Base-by-base conservation (phyloP, 2,329 filamentous ascomycete species). In the Alternaria postmessia region DNA sequence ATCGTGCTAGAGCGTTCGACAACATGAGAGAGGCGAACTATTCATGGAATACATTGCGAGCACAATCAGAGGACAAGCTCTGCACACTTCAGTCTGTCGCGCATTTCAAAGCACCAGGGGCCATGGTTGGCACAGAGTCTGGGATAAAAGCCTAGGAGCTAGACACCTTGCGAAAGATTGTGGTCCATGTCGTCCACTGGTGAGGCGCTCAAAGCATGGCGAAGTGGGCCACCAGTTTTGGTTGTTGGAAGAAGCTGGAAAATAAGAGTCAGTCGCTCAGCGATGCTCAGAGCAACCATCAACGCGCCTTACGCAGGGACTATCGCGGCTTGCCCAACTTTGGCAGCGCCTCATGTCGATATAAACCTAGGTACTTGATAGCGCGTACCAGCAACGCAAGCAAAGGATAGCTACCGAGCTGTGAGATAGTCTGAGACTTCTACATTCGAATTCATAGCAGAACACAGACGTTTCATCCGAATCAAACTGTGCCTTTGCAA, bases 361-460 rank as follows among this genome's bases (percentile, higher is more conserved):
- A 87, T 85, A 81, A 86, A 74, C 74, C 75, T 78, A 78, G 73
- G 75, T 78, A 87, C 84, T 88, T 87, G 82, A 87, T 88, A 89
- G 86, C 86, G 83, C 86, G 84, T 83, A 83, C 76, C 77, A 81
- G 73, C 79, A 69, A 75, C 71, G 73, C 74, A 73, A 75, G 73
- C 83, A 82, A 79, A 82, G 82, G 80, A 78, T 84, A 79, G 77
- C 74, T 71, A 67, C 75, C 71, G 72, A 77, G 74, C 63, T 66
- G 67, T 60, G 60, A 66, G 69, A 69, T 68, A 58, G 51, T 80
- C 80, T 81, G 71, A 91, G 88, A 87, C 88, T 85, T 85, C 79
- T 86, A 87, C 86, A 87, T 87, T 86, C 80, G 80, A 80, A 76
- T 88, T 86, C 88, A 88, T 91, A 91, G 89, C 89, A 90, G 87